Evolutionary conservation across 2,329 filamentous ascomycete species (phyloP), one percentile per base, ranked within the genome.

Genomic region (Colletotrichum cuscutae): DNA sequence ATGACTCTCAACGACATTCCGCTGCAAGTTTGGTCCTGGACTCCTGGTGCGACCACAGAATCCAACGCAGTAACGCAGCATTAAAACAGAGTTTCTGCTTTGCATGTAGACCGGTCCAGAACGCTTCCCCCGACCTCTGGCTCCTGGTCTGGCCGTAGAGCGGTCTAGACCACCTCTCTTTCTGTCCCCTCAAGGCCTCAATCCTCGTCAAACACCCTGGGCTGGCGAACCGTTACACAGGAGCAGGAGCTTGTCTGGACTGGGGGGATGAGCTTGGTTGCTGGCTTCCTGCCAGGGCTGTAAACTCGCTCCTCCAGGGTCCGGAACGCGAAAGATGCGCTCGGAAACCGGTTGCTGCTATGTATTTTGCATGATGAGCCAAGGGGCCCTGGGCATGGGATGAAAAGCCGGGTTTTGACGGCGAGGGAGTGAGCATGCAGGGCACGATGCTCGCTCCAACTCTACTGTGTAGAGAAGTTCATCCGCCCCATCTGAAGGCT

Each of bases 61-160:
- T 52, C 37, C 42, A 46, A 13, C 24, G 19, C 59, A 62, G 37
- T 15, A 42, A 15, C 37, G 13, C 42, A 49, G 42, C 42, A 49
- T n/a, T 49, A 9, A 19, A 49, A 49, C 42, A 49, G 7, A 30
- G 28, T 54, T 26, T 15, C 19, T 26, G 26, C 46, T 30, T 28
- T 22, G 60, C n/a, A 15, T 49, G n/a, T 64, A 13, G 61, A 37
- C 46, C 61, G 49, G 61, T 64, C 61, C 35, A 11, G 61, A 64
- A 28, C 28, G 52, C 52, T 26, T 13, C 9, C 52, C 52, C 22
- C 22, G 52, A 15, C 42, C 42, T 49, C 42, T 24, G n/a, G 52
- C 11, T 11, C 53, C 54, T 32, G 54, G 54, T 46, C 35, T 46
- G 24, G 19, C 11, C 19, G 12, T 64, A 30, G 46, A 37, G 28